A percentile compares a stretch with the other conserved stretches of the same genome.
Conservation (phyloP, 2,329 filamentous ascomycete species). For the Neoarthrinium moseri region DNA sequence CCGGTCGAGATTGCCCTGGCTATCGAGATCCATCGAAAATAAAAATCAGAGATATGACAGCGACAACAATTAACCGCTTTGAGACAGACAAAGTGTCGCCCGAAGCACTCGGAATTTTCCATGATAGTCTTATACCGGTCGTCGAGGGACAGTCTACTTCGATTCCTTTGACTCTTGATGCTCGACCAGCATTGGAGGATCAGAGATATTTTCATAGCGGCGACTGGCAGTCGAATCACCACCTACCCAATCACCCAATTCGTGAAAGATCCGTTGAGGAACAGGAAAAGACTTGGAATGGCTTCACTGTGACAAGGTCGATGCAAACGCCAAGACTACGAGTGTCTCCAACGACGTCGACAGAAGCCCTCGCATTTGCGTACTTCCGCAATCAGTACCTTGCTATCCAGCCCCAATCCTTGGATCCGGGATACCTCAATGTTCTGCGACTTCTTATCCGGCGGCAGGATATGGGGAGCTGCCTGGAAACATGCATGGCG, state of each 20-base stretch:
- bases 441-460: neutral
- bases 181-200: no score
- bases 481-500: neutral
- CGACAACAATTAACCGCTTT: slow-evolving; percentile 4
- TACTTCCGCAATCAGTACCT: neutral
- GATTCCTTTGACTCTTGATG: no score
- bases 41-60: slow-evolving; percentile 5
- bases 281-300: no score
- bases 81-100: no score
- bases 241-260: no score
- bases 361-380: slow-evolving; percentile 1
- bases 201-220: no score
- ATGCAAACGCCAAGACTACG: neutral
- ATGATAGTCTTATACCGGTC: no score
- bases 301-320: no score
- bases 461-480: neutral
- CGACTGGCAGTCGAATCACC: no score
- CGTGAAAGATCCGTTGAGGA: no score
- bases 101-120: no score
- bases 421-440: slow-evolving; percentile 2
- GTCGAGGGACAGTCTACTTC: no score
- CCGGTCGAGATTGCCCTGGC: neutral
- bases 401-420: neutral
- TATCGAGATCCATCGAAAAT: slow-evolving; percentile 4
- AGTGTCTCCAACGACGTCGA: neutral